Conservation (phyloP, 148 eudicot genomes). For the Suaeda aralocaspica region DNA sequence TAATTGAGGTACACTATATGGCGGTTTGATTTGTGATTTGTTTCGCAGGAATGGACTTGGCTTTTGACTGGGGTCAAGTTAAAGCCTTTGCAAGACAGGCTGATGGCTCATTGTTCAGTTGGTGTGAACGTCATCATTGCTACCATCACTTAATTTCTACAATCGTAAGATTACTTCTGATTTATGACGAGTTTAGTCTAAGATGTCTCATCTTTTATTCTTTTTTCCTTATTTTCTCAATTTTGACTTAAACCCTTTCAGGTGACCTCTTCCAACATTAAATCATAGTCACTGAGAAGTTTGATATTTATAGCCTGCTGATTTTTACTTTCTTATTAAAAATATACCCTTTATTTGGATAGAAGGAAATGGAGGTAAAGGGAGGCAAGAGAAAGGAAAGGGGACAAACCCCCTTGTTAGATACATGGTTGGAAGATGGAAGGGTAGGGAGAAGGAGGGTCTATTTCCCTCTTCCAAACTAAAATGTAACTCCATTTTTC, state of each 20-base stretch:
- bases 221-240: neutral
- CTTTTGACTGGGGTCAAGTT: slow-evolving; percentile 74
- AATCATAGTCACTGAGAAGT: neutral
- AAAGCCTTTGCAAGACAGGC: slow-evolving; percentile 75
- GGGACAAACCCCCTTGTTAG: no score
- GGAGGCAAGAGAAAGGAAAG: no score
- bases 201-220: neutral
- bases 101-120: slow-evolving; percentile 92
- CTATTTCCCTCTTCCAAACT: no score
- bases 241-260: neutral
- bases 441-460: no score
- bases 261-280: neutral
- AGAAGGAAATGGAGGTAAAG: no score
- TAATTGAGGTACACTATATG: neutral
- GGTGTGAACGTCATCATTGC: slow-evolving; percentile 87
- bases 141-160: slow-evolving; percentile 60
- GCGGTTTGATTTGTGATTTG: slow-evolving; percentile 8
- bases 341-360: no score
- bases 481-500: no score
- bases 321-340: neutral
- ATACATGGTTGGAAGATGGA: no score
- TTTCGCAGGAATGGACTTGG: slow-evolving; percentile 75
- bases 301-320: neutral
- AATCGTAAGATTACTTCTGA: slow-evolving; percentile 48
- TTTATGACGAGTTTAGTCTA: neutral